These are phyloP conservation scores for Primulina eburnea DNA, from an alignment of 257 asterid genomes.

Conservation along the genomic window DNA sequence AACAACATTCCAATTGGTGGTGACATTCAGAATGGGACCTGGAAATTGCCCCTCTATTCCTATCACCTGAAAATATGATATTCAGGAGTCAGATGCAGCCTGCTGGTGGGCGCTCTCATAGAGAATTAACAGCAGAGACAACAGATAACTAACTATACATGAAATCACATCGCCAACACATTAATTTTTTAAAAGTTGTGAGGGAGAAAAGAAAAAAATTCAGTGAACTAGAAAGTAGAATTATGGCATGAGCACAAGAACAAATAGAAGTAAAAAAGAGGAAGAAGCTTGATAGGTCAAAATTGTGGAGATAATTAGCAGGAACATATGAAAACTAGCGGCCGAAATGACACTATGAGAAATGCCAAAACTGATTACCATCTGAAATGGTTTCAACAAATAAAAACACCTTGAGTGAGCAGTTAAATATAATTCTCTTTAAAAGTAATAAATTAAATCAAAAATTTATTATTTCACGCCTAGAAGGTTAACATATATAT, in stretches of 20 bases:
- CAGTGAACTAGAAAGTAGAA: background rate
- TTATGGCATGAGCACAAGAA: background rate
- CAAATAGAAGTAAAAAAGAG: background rate
- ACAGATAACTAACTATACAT: background rate
- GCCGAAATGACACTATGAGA: background rate
- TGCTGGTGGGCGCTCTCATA: background rate
- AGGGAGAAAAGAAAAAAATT: conserved; percentile 6
- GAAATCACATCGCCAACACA: background rate
- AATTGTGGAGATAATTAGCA: background rate
- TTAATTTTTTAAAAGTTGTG: background rate
- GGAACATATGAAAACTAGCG: background rate
- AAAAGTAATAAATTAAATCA: background rate
- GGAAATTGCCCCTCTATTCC: conserved; percentile 86
- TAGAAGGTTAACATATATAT: too few relatives aligned
- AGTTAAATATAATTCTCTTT: background rate
- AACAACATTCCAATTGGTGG: conserved; percentile 91
- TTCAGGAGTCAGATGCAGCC: conserved; percentile 22
- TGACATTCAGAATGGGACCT: conserved; percentile 81
- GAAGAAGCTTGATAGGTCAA: background rate
- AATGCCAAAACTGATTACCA: too few relatives aligned
- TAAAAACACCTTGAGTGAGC: background rate
- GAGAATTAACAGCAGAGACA: background rate
- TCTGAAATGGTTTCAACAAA: background rate
- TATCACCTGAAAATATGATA: conserved; percentile 56
- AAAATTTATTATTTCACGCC: too few relatives aligned